Percentiles rank a stretch among this genome's conserved stretches.
phyloP scores from a whole-genome alignment of 1,284 basidiomycete species.

The Cryptococcus sp. region DNA sequence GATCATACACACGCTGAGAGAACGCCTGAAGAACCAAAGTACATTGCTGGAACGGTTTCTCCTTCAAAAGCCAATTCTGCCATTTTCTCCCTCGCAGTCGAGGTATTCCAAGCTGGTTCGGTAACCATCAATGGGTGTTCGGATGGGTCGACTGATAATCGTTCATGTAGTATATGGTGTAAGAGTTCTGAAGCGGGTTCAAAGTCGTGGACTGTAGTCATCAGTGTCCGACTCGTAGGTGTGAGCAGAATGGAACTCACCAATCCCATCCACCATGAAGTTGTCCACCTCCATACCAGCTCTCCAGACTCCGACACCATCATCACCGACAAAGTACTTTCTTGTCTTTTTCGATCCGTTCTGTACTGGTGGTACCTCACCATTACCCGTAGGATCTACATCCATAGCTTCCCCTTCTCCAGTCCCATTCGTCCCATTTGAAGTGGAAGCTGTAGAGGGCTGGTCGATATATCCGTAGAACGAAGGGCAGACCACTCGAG shows the following conservation, averaged over 20 bases:
- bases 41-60: slow-evolving; percentile 90
- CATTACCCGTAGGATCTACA: slow-evolving; percentile 48
- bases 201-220: slow-evolving; percentile 66
- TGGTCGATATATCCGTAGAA: slow-evolving; percentile 71
- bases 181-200: slow-evolving; percentile 68
- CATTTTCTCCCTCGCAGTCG: slow-evolving; percentile 82
- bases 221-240: background rate
- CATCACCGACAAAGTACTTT: slow-evolving; percentile 80
- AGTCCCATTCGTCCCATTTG: slow-evolving; percentile 10
- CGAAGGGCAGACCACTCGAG: slow-evolving; percentile 85
- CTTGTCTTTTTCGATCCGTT: slow-evolving; percentile 48
- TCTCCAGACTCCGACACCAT: slow-evolving; percentile 88
- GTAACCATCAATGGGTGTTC: slow-evolving; percentile 93
- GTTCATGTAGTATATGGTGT: slow-evolving; percentile 66
- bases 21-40: slow-evolving; percentile 94
- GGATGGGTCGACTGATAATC: slow-evolving; percentile 61
- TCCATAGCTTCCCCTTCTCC: slow-evolving; percentile 44
- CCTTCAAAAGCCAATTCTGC: slow-evolving; percentile 97
- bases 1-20: slow-evolving; percentile 70
- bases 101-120: slow-evolving; percentile 93
- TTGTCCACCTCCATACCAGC: slow-evolving; percentile 79
- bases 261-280: slow-evolving; percentile 78
- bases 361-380: slow-evolving; percentile 42
- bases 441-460: slow-evolving; percentile 14
- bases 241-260: slow-evolving; percentile 52